phyloP scores from a whole-genome alignment of 202 grass and related monocot species.

The Brachypodium distachyon region DNA sequence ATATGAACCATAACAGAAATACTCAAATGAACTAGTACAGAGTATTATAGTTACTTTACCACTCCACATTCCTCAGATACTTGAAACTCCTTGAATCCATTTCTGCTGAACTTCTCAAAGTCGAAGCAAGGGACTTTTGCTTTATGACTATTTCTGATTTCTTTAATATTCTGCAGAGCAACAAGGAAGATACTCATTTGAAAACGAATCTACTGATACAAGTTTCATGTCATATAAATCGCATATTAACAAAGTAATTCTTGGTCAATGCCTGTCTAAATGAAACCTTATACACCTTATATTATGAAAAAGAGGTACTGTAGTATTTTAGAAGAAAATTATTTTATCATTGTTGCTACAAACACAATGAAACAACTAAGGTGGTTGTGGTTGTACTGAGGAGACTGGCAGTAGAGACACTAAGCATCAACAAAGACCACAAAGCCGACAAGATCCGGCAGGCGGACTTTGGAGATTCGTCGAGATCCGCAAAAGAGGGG shows the following conservation, averaged over 20 bases:
- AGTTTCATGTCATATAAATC: too few species aligned
- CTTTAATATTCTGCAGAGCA: constrained; percentile 72
- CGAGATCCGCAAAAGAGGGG: too few species aligned
- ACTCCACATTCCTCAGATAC: constrained; percentile 97
- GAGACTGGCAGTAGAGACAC: neutral
- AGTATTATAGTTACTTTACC: constrained; percentile 47
- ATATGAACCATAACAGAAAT: constrained; percentile 23
- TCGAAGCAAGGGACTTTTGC: constrained; percentile 90
- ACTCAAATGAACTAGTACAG: neutral
- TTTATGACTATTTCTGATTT: constrained; percentile 78
- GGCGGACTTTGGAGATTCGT: too few species aligned
- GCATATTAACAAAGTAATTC: too few species aligned
- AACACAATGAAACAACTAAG: neutral
- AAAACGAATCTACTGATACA: too few species aligned
- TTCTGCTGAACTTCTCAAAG: constrained; percentile 86
- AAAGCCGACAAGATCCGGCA: too few species aligned
- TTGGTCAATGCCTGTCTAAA: too few species aligned
- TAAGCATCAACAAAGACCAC: neutral
- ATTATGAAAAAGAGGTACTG: too few species aligned
- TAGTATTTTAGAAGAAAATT: neutral
- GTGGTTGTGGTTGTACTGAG: neutral
- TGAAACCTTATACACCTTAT: too few species aligned
- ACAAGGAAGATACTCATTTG: constrained; percentile 14
- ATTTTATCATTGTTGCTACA: neutral
- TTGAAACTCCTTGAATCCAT: constrained; percentile 89